Percentiles rank a stretch among this genome's conserved stretches.
Evolutionary conservation across 305 asterid genomes (phyloP).

Genomic region (Fraxinus floribunda): DNA sequence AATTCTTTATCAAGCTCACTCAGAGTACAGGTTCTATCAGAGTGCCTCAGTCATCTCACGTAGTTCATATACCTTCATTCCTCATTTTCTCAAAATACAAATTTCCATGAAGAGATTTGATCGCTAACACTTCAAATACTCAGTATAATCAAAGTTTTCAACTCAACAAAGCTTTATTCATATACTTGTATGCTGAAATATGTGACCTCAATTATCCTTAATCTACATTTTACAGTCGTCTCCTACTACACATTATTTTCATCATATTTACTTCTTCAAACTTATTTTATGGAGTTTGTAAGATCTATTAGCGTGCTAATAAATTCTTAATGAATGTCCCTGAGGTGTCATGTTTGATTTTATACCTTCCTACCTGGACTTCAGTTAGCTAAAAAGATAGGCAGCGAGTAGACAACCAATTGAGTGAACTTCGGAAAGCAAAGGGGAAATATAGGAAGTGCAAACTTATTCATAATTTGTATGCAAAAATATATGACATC

Average conservation of each 20-base stretch:
- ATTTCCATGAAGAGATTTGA: neutral
- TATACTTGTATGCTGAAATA: neutral
- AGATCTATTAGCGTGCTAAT: neutral
- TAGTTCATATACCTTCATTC: neutral
- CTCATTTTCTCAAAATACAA: neutral
- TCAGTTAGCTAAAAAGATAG: neutral
- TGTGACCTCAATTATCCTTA: neutral
- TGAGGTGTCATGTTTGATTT: neutral
- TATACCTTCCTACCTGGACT: neutral
- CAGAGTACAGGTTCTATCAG: neutral
- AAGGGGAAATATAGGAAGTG: neutral
- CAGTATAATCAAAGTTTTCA: neutral
- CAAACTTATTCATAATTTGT: neutral
- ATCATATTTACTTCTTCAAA: neutral
- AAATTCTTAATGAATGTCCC: neutral
- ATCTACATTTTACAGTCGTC: conserved; percentile 5
- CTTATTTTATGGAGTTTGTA: neutral
- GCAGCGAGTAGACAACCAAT: neutral
- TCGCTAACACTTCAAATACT: neutral
- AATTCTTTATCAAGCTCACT: neutral
- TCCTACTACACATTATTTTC: neutral
- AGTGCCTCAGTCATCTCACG: neutral
- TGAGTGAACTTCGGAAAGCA: conserved; percentile 4
- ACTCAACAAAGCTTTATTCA: neutral
- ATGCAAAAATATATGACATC: neutral